Evolutionary conservation across 495 filamentous ascomycete species (phyloP).

Genomic region (Xylaria castorea): DNA sequence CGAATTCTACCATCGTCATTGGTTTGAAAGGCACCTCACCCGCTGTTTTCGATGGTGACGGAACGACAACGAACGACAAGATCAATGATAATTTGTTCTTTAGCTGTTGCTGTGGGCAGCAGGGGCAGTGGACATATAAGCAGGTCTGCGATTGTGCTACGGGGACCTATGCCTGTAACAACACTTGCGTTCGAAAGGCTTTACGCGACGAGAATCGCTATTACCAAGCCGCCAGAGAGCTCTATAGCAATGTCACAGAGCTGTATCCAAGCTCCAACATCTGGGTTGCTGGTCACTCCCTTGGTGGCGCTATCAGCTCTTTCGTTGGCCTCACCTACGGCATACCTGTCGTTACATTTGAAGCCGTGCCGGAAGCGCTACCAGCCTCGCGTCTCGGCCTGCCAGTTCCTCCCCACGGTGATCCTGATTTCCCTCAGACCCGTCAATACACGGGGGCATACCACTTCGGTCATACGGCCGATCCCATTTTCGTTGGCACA

Average conservation of each 20-base stretch:
- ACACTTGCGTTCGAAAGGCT: slow-evolving; percentile 80
- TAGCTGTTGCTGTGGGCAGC: slow-evolving; percentile 95
- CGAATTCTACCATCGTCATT: slow-evolving; percentile 86
- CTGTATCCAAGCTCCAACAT: slow-evolving; percentile 85
- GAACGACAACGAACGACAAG: slow-evolving; percentile 96
- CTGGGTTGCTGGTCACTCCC: slow-evolving; percentile 88
- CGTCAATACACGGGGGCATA: slow-evolving; percentile 78
- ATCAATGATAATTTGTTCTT: slow-evolving; percentile 97
- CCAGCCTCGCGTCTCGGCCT: slow-evolving; percentile 85
- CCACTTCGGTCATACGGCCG: slow-evolving; percentile 95
- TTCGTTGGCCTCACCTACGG: slow-evolving; percentile 91
- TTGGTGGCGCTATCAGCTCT: slow-evolving; percentile 86
- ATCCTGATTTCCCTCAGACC: slow-evolving; percentile 71
- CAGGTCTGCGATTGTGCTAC: slow-evolving; percentile 92
- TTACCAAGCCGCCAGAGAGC: slow-evolving; percentile 82
- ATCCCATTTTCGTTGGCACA: slow-evolving; percentile 92
- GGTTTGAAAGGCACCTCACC: slow-evolving; percentile 90
- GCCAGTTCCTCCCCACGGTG: slow-evolving; percentile 79
- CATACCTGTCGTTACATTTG: slow-evolving; percentile 83
- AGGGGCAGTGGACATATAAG: slow-evolving; percentile 83
- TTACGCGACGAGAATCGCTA: slow-evolving; percentile 85
- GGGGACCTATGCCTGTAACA: slow-evolving; percentile 84
- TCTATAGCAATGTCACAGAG: slow-evolving; percentile 90
- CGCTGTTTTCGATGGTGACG: slow-evolving; percentile 92
- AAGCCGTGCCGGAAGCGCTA: slow-evolving; percentile 88